A percentile compares a stretch with the other conserved stretches of the same genome.
Evolutionary conservation across 1,284 basidiomycete genomes (phyloP).

Genomic region (Cutaneotrichosporon curvatum): DNA sequence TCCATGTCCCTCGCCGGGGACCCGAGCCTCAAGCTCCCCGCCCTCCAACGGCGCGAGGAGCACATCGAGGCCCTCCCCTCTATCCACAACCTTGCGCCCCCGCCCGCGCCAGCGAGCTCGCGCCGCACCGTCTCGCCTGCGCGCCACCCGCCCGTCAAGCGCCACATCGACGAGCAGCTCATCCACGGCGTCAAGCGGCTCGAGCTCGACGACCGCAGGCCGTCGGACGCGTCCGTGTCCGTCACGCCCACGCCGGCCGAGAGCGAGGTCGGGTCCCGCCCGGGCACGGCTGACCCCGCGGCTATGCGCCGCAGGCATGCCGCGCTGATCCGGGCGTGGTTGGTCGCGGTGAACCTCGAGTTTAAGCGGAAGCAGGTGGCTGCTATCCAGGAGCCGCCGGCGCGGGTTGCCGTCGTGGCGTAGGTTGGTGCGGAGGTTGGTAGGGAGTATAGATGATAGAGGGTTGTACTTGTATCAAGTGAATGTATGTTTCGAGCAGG

Average conservation of each 20-base stretch:
- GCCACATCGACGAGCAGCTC: conserved; percentile 40
- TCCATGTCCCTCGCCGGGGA: conserved; percentile 12
- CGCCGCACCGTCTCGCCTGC: conserved; percentile 15
- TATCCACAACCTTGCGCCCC: conserved; percentile 5
- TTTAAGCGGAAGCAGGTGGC: conserved; percentile 25
- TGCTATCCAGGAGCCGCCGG: too few relatives aligned
- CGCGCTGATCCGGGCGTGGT: conserved; percentile 37
- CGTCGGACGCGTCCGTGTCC: conserved; percentile 11
- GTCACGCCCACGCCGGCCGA: too few relatives aligned
- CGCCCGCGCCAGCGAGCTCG: neutral
- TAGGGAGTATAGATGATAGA: too few relatives aligned
- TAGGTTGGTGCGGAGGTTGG: too few relatives aligned
- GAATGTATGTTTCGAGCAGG: too few relatives aligned
- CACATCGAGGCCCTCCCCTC: conserved; percentile 11
- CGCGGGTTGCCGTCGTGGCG: too few relatives aligned
- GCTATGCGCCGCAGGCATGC: conserved; percentile 34
- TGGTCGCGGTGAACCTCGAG: conserved; percentile 42
- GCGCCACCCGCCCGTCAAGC: conserved; percentile 33
- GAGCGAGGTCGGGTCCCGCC: neutral
- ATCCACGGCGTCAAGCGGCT: conserved; percentile 42
- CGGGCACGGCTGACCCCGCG: neutral
- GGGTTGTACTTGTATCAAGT: too few relatives aligned
- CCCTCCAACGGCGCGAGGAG: conserved; percentile 5
- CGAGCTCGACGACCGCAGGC: conserved; percentile 28
- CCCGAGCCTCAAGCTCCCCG: conserved; percentile 22